phyloP scores from a whole-genome alignment of 495 filamentous ascomycete species.

The Penicillium soppii region DNA sequence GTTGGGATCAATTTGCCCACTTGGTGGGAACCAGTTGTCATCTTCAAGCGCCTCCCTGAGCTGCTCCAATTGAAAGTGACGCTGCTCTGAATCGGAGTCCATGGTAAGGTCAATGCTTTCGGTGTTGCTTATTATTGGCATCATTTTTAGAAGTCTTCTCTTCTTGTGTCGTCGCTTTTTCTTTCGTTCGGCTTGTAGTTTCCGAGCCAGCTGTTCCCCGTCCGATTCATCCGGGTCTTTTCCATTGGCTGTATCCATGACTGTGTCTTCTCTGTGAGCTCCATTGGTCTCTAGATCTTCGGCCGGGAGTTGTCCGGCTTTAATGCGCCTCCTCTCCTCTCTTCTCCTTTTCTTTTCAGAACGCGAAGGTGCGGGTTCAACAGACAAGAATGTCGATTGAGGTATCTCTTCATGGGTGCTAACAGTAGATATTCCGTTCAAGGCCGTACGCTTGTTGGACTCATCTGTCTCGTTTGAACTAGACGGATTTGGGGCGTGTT shows the following conservation, averaged over 20 bases:
- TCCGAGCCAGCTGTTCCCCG: slow-evolving; percentile 15
- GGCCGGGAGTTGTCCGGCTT: too few species aligned
- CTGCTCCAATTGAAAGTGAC: slow-evolving; percentile 13
- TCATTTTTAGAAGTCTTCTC: slow-evolving; percentile 2
- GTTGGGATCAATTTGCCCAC: slow-evolving; percentile 31
- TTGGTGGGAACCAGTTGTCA: slow-evolving; percentile 50
- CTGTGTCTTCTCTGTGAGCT: too few species aligned
- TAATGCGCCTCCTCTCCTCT: not conserved
- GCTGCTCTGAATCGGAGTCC: slow-evolving; percentile 15
- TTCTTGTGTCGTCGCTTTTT: slow-evolving; percentile 23
- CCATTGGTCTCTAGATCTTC: too few species aligned
- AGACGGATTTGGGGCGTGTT: slow-evolving; percentile 24
- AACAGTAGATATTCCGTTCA: too few species aligned
- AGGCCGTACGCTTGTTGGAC: too few species aligned
- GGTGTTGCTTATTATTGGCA: slow-evolving; percentile 5
- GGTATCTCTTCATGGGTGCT: too few species aligned
- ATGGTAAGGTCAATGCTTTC: slow-evolving; percentile 35
- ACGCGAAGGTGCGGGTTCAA: slow-evolving; percentile 31
- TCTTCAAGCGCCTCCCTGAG: slow-evolving; percentile 33
- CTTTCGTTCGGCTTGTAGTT: slow-evolving; percentile 23
- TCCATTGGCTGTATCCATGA: too few species aligned
- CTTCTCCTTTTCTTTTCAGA: not conserved
- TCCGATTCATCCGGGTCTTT: slow-evolving; percentile 24
- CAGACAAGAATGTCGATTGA: slow-evolving; percentile 43
- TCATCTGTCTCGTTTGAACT: too few species aligned